phyloP scores from a whole-genome alignment of 306 rosid species.

The Dalbergia cultrata region DNA sequence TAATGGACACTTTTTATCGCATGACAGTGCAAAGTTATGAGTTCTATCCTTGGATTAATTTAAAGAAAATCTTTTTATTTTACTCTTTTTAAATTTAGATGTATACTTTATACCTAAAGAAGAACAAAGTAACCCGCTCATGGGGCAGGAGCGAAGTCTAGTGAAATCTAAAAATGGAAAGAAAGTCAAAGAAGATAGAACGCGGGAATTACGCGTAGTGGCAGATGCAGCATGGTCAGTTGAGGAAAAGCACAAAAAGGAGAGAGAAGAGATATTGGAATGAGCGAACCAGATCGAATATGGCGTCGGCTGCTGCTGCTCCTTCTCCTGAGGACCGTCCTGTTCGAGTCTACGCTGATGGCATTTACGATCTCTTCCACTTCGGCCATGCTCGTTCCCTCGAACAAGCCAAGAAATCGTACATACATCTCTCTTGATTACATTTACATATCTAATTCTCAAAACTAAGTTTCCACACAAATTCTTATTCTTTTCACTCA shows the following conservation, averaged over 20 bases:
- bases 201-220: not conserved
- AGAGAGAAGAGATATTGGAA: not conserved
- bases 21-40: too few relatives aligned
- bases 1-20: too few relatives aligned
- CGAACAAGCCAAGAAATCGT: constrained; percentile 88
- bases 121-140: too few relatives aligned
- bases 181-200: not conserved
- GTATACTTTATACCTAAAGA: too few relatives aligned
- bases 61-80: too few relatives aligned
- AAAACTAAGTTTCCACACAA: not conserved
- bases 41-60: too few relatives aligned
- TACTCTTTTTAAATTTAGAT: too few relatives aligned
- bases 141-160: too few relatives aligned
- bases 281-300: constrained; percentile 39
- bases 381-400: constrained; percentile 90
- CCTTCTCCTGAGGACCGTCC: constrained; percentile 54
- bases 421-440: not conserved
- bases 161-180: not conserved
- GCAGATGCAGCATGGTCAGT: not conserved
- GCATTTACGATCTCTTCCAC: constrained; percentile 92
- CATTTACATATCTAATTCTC: not conserved
- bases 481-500: not conserved
- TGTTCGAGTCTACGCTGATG: constrained; percentile 82
- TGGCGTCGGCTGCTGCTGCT: not conserved
- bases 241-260: not conserved